Evolutionary conservation across 306 rosid genomes (phyloP).

Genomic region (Rosa persica): DNA sequence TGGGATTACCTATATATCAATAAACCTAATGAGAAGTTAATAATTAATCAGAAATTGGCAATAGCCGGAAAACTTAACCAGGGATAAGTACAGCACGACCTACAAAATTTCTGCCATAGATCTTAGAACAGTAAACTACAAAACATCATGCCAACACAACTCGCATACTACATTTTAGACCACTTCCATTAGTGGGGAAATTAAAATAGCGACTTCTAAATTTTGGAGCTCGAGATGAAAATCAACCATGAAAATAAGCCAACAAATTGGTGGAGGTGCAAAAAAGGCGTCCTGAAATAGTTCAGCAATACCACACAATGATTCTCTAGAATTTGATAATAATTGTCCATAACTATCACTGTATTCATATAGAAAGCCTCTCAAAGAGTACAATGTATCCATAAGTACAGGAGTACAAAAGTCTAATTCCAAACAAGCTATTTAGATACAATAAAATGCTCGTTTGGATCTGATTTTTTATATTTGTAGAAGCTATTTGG

Average conservation of each 20-base stretch:
- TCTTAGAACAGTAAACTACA: background rate
- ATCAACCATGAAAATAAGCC: background rate
- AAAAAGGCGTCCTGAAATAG: background rate
- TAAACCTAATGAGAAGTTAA: constrained; percentile 2
- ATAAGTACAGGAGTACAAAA: background rate
- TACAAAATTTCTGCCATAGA: background rate
- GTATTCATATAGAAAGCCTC: background rate
- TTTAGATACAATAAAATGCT: background rate
- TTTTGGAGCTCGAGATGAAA: background rate
- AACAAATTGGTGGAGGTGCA: background rate
- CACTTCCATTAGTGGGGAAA: background rate
- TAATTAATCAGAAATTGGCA: background rate
- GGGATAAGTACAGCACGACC: background rate
- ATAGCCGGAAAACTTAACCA: background rate
- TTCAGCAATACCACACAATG: background rate
- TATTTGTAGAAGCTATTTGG: background rate
- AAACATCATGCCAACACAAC: background rate
- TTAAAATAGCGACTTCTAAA: background rate
- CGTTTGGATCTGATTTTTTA: background rate
- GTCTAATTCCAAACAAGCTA: background rate
- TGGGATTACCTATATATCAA: background rate
- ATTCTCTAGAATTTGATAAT: background rate
- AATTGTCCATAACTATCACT: background rate
- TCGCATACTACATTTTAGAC: background rate
- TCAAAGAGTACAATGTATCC: background rate